Percentiles rank a stretch among this genome's conserved stretches.
Evolutionary conservation across 176 grass and related monocot species (phyloP).

Genomic region (Luzula sylvatica): DNA sequence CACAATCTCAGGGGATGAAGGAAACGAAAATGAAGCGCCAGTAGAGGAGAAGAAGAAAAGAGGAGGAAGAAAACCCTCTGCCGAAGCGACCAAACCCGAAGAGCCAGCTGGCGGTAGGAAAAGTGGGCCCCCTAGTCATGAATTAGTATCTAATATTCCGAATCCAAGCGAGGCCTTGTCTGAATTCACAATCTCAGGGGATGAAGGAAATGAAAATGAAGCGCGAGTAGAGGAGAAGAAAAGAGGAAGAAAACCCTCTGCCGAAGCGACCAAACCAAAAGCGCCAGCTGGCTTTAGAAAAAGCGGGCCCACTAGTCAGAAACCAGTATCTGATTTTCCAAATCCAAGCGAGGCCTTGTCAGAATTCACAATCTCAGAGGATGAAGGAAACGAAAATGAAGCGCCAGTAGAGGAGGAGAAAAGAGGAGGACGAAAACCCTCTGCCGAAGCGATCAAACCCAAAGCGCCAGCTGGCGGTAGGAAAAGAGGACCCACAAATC

Average conservation of each 20-base stretch:
- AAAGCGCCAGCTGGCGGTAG: slow-evolving; percentile 2
- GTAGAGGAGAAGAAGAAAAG: slow-evolving; percentile 26
- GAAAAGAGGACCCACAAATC: slow-evolving; percentile 26
- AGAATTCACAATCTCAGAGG: background rate
- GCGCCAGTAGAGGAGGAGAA: slow-evolving; percentile 26
- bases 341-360: background rate
- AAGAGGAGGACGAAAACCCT: slow-evolving; percentile 40
- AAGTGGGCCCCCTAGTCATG: slow-evolving; percentile 29
- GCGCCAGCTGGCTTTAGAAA: slow-evolving; percentile 8
- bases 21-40: slow-evolving; percentile 18
- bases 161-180: slow-evolving; percentile 34
- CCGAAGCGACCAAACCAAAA: slow-evolving; percentile 18
- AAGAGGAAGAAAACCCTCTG: slow-evolving; percentile 38
- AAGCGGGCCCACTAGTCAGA: slow-evolving; percentile 32
- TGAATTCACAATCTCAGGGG: slow-evolving; percentile 14
- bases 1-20: slow-evolving; percentile 7
- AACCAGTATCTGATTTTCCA: slow-evolving; percentile 28
- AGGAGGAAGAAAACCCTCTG: slow-evolving; percentile 32
- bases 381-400: slow-evolving; percentile 24
- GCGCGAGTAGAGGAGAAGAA: slow-evolving; percentile 24
- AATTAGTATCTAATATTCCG: slow-evolving; percentile 1
- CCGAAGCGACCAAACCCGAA: slow-evolving; percentile 16
- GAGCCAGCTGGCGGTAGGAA: background rate
- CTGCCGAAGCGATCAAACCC: slow-evolving; percentile 19
- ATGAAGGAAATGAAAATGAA: slow-evolving; percentile 20